A percentile compares a stretch with the other conserved stretches of the same genome.
Evolutionary conservation across 352 stramenopile genomes (phyloP).

Genomic region (Bremia lactucae): DNA sequence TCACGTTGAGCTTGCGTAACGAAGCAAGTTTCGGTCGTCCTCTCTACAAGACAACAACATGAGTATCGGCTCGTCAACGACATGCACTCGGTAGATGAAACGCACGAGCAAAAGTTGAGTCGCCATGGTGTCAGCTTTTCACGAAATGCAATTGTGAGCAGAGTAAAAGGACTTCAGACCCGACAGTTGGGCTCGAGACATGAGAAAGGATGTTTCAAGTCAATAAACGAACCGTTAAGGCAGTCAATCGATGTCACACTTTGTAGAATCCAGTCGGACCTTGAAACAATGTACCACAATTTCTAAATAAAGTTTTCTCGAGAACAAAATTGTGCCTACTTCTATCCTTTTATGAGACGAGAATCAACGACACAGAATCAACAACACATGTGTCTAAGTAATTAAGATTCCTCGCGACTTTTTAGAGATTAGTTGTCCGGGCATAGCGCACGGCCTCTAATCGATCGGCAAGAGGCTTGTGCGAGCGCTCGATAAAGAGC

Average conservation of each 20-base stretch:
- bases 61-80: neutral
- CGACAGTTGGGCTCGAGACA: slow-evolving; percentile 9
- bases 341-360: too few relatives aligned
- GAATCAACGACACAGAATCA: too few relatives aligned
- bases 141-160: slow-evolving; percentile 10
- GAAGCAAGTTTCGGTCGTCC: neutral
- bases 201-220: neutral
- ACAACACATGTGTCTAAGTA: too few relatives aligned
- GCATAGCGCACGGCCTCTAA: slow-evolving; percentile 22
- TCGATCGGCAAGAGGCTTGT: slow-evolving; percentile 26
- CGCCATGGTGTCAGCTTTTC: slow-evolving; percentile 5
- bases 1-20: too few relatives aligned
- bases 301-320: too few relatives aligned
- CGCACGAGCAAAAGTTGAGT: slow-evolving; percentile 15
- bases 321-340: too few relatives aligned
- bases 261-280: too few relatives aligned
- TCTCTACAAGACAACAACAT: slow-evolving; percentile 4
- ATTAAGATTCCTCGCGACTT: too few relatives aligned
- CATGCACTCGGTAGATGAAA: neutral
- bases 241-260: neutral
- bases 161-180: neutral
- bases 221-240: neutral
- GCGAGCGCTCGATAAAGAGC: slow-evolving; percentile 31
- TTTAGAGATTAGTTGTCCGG: slow-evolving; percentile 15
- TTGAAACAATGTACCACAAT: too few relatives aligned